Evolutionary conservation across 148 eudicot genomes (phyloP), one percentile per base, ranked within the genome.

Genomic region (Drosera capensis): DNA sequence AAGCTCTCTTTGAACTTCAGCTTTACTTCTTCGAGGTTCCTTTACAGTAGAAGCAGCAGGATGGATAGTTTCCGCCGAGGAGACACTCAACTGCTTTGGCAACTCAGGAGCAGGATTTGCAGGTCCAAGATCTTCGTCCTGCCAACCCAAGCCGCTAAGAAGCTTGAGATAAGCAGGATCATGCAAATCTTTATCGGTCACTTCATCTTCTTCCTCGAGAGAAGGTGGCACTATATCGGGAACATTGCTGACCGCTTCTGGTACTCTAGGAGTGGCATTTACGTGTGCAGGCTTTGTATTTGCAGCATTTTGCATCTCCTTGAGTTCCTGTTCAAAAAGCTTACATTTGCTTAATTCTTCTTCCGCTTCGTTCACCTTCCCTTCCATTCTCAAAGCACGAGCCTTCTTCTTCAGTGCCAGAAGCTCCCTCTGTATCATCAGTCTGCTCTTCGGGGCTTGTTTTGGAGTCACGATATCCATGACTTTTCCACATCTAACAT

Each of bases 331-430:
- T 66, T 84, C 97, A 14, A 90, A 78, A 60, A 68, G 62, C 60
- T 80, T 84, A 39, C 87, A 93, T 54, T 78, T 90, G 51, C 64
- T 66, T 61, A 90, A 51, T 63, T 90, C 95, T 69, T 78, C 86
- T 11, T 78, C 95, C 18, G 97, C 90, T 58, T 90, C 95, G 41
- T 73, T 79, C 25, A 74, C 15, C 61, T 66, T 78, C 31, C 95
- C 97, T 68, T 90, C 87, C 66, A 87, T 75, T 72, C 78, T 65
- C 43, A 90, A 65, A 49, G 93, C 73, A 52, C 84, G 73, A 43
- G 85, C 97, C 56, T 65, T 84, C 78, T 78, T 84, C 56, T 90
- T 90, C 58, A 90, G 44, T 2, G 64, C 77, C 39, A 90, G 53
- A 60, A 90, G 95, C 68, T 90, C 97, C 66, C 64, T 84, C 56